Evolutionary conservation across 257 asterid species (phyloP), one percentile per base, ranked within the genome.

Genomic region (Eucommia ulmoides): DNA sequence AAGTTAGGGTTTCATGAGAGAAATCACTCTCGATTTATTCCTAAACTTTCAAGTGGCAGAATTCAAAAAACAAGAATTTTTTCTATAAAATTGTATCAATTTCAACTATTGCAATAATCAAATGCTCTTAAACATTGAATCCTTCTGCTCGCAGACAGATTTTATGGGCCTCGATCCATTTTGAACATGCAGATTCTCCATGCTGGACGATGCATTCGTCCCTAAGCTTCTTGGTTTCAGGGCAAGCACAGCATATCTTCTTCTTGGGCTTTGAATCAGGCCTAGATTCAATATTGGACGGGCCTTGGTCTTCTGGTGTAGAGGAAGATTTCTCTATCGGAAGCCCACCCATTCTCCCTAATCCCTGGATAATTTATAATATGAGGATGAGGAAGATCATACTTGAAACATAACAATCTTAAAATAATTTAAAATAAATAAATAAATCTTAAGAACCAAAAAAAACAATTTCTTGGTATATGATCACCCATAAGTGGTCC

Each of bases 181-280:
- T 88, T 33, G 47, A 75, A 58, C 97, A 88, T 51, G 92, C 79
- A 7, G 67, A 15, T 81, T 88, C 94, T 0, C 95, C 97, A 19
- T 88, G 77, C 73, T 75, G 74, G 60, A 88, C 94, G 0, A 88
- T 55, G 65, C 97, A 84, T 67, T 88, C 92, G 45, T 88, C 95
- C 51, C 94, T 77, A 56, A 77, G 63, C 78, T 70, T 81, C 76
- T 88, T 88, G 9, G 97, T 88, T 8, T 84, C 93, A 0, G 95
- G 95, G 73, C 95, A 88, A 41, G 97, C 95, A 59, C 95, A 88
- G 15, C 95, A 88, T 4, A 88, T 84, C 86, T 84, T 88, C 81
- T 88, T 88, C 83, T 68, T 84, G 23, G 88, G 95, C 72, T 79
- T 88, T 41, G 82, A 59, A 65, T 75, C 87, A 1, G 77, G 24